Evolutionary conservation across 2,329 filamentous ascomycete species (phyloP).

Genomic region (Aspergillus tanneri): DNA sequence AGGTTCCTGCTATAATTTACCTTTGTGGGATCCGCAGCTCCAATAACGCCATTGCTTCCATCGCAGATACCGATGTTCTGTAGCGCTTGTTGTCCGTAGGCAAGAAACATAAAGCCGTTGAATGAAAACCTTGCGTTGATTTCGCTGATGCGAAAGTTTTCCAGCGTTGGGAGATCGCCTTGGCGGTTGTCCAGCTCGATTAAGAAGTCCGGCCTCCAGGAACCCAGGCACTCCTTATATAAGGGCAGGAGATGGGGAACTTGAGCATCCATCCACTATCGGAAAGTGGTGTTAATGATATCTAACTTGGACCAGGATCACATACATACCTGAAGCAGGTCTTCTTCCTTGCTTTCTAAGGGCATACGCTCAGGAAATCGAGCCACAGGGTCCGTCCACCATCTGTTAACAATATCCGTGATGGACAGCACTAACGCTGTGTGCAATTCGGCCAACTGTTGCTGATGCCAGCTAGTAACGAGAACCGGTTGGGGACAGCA

Average conservation of each 20-base stretch:
- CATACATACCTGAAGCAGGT: slow-evolving; percentile 21
- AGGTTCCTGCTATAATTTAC: background rate
- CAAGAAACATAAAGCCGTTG: slow-evolving; percentile 21
- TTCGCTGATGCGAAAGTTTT: slow-evolving; percentile 23
- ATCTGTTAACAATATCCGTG: slow-evolving; percentile 30
- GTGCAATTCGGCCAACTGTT: slow-evolving; percentile 15
- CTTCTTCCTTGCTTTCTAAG: slow-evolving; percentile 27
- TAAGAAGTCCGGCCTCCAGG: slow-evolving; percentile 31
- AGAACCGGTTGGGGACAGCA: slow-evolving; percentile 5
- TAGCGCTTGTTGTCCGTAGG: background rate
- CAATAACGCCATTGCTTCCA: background rate
- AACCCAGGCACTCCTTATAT: slow-evolving; percentile 14
- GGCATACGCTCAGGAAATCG: slow-evolving; percentile 30
- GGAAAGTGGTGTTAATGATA: background rate
- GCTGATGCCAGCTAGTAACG: slow-evolving; percentile 1
- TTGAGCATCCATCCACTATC: slow-evolving; percentile 1
- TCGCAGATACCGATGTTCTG: background rate
- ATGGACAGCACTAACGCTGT: slow-evolving; percentile 23
- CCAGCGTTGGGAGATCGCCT: background rate
- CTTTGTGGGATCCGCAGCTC: background rate
- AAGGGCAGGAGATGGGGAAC: background rate
- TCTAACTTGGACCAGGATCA: background rate
- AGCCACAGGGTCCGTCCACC: slow-evolving; percentile 26
- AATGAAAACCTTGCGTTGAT: slow-evolving; percentile 29
- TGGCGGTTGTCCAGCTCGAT: slow-evolving; percentile 11